Evolutionary conservation across 176 grass and related monocot genomes (phyloP).

Genomic region (Hyparrhenia diplandra): DNA sequence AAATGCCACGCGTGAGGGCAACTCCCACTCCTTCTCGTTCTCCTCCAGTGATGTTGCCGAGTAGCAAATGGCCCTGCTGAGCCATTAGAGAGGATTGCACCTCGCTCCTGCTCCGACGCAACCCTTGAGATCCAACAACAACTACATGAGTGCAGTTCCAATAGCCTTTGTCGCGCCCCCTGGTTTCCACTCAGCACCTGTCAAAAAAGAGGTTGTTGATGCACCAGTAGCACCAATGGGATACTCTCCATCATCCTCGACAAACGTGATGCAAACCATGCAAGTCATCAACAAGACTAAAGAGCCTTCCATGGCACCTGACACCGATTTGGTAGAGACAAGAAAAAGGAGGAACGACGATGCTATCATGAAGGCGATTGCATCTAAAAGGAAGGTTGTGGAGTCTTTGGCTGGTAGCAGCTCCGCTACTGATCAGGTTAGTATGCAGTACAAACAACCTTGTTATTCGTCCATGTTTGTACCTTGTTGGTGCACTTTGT

Average conservation of each 20-base stretch:
- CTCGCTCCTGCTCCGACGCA: not conserved
- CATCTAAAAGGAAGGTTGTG: not conserved
- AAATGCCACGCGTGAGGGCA: not conserved
- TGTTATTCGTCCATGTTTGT: not conserved
- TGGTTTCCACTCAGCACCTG: not conserved
- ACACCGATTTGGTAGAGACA: not conserved
- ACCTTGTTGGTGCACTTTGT: not conserved
- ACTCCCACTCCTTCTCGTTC: not conserved
- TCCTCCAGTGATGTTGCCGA: not conserved
- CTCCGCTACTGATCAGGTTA: conserved; percentile 13
- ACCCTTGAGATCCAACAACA: not conserved
- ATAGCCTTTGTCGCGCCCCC: not conserved
- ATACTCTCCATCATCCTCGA: not conserved
- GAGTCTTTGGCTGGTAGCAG: not conserved
- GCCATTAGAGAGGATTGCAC: not conserved
- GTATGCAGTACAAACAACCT: not conserved
- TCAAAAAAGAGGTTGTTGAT: not conserved
- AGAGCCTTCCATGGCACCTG: not conserved
- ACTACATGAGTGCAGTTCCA: not conserved
- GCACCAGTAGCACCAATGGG: not conserved
- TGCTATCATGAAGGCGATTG: not conserved
- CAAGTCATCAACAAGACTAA: not conserved
- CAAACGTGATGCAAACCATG: not conserved
- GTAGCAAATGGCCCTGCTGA: not conserved
- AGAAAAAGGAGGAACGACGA: conserved; percentile 22